phyloP scores from a whole-genome alignment of 148 eudicot species.

The Heliosperma pusillum region DNA sequence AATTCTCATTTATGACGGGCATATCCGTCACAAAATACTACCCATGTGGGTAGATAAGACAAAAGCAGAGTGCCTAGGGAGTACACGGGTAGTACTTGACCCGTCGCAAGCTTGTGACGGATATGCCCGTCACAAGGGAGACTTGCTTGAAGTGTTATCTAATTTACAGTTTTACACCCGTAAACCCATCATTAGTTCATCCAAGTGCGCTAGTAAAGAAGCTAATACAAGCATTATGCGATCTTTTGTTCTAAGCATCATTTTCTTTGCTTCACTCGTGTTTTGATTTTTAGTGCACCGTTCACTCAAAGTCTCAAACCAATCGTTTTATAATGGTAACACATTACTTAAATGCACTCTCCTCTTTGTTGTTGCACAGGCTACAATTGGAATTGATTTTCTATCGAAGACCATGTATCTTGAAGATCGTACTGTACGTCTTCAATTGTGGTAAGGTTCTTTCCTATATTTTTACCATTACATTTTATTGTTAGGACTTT shows the following conservation, averaged over 20 bases:
- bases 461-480: background rate
- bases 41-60: too few relatives aligned
- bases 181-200: too few relatives aligned
- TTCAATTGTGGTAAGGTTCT: slow-evolving; percentile 42
- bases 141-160: too few relatives aligned
- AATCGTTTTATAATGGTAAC: background rate
- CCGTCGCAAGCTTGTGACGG: too few relatives aligned
- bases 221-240: background rate
- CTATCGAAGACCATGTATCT: slow-evolving; percentile 51
- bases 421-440: slow-evolving; percentile 53
- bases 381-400: slow-evolving; percentile 51
- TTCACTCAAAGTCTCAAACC: slow-evolving; percentile 1
- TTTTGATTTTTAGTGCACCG: background rate
- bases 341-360: slow-evolving; percentile 5
- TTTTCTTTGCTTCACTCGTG: background rate
- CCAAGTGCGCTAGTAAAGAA: background rate
- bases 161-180: too few relatives aligned
- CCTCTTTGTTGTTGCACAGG: slow-evolving; percentile 24
- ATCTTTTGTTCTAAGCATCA: background rate
- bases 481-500: background rate
- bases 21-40: too few relatives aligned
- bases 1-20: too few relatives aligned
- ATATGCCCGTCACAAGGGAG: too few relatives aligned
- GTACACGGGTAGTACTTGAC: too few relatives aligned
- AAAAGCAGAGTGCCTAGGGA: too few relatives aligned